Evolutionary conservation across 1,284 basidiomycete genomes (phyloP), one percentile per base, ranked within the genome.

Genomic region (Marasmius oreades): DNA sequence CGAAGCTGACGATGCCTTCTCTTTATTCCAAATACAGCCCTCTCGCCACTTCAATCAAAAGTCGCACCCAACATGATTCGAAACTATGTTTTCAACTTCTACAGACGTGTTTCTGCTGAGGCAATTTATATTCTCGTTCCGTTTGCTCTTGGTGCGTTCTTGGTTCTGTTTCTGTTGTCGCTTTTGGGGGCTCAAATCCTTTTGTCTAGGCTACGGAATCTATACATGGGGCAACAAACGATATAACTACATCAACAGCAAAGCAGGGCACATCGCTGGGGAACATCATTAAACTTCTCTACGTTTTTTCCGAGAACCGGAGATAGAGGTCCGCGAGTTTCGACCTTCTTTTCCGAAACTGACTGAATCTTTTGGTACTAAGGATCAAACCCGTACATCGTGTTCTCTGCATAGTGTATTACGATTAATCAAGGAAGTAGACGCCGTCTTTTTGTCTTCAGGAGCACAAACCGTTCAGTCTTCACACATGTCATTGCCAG

Each of bases 21-120:
- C 22, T n/a, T 39, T 26, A 48, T 54, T 59, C 31, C 23, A 34
- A 44, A 53, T 31, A 50, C 4, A 96, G 94, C 82, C 62, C 66
- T 95, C 61, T 95, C 95, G 28, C 90, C 93, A 12, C 89, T 83
- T 77, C 84, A 87, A 68, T 84, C 91, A 66, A 85, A 85, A 61
- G 83, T 90, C 11, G 81, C 89, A 46, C 82, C 85, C 51, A 79
- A 90, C 60, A 82, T 87, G 64, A 70, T 95, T 69, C 77, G 81
- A 55, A 84, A 75, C 64, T 96, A 90, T 78, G 67, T 95, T 64
- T 92, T 95, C 81, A 93, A 95, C 74, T 94, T 93, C 48, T 90
- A 88, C 79, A 81, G 81, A 61, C 87, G 94, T 62, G 71, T 94
- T 50, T 82, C 86, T 55, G 76, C 76, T 39, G 90, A 95, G 68